Evolutionary conservation across 75 land plant genomes (phyloP).

Genomic region (Adiantum capillusveneris): DNA sequence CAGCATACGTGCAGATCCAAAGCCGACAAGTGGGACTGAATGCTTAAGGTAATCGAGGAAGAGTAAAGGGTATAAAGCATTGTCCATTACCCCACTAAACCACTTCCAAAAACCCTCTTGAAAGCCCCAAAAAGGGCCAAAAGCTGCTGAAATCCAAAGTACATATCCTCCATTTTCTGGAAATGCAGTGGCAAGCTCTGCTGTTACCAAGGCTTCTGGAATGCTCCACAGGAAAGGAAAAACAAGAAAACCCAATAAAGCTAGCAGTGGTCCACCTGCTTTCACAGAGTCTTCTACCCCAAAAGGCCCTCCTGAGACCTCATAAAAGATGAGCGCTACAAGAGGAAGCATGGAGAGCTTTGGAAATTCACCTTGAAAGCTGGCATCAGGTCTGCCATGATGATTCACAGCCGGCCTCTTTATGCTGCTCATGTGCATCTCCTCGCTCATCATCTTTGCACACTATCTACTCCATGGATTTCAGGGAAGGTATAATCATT

Average conservation of each 20-base stretch:
- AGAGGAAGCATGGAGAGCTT: slow-evolving; percentile 57
- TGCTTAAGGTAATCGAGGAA: slow-evolving; percentile 49
- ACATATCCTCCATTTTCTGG: slow-evolving; percentile 85
- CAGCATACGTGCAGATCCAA: slow-evolving; percentile 25
- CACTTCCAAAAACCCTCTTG: slow-evolving; percentile 81
- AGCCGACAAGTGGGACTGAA: slow-evolving; percentile 23
- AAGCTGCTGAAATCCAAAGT: slow-evolving; percentile 70
- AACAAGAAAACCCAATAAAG: slow-evolving; percentile 58
- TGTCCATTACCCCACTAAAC: slow-evolving; percentile 82
- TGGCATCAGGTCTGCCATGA: too few species aligned
- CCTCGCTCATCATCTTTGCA: too few species aligned
- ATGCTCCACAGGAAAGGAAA: slow-evolving; percentile 78
- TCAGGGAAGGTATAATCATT: too few species aligned
- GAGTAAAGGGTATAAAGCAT: slow-evolving; percentile 56
- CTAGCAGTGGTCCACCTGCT: slow-evolving; percentile 67
- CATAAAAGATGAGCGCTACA: slow-evolving; percentile 67
- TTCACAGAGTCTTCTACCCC: slow-evolving; percentile 69
- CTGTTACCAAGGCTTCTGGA: slow-evolving; percentile 76
- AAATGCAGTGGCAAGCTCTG: slow-evolving; percentile 74
- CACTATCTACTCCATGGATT: too few species aligned
- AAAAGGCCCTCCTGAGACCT: slow-evolving; percentile 80
- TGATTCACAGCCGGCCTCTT: too few species aligned
- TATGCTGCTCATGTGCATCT: too few species aligned
- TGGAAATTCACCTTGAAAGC: too few species aligned
- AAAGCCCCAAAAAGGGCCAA: slow-evolving; percentile 81